Evolutionary conservation across 2,329 filamentous ascomycete species (phyloP), one percentile per base, ranked within the genome.

Genomic region (Penicillium polonicum): DNA sequence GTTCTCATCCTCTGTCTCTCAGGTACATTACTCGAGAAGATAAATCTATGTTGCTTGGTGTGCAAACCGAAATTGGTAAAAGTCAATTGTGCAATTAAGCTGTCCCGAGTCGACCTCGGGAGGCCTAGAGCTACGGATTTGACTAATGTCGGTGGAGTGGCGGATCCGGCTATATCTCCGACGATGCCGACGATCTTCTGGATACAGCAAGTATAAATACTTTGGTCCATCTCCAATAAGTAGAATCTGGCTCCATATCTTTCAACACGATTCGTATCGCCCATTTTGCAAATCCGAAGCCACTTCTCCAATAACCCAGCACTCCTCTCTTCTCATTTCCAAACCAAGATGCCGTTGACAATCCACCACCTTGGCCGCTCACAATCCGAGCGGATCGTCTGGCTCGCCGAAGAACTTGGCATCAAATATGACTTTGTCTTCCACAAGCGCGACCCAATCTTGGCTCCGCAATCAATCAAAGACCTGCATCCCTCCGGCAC

Each of bases 351-450:
- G 65, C 62, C 64, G 17, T 39, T 67, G 19, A 66, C 58, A 25
- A 57, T 67, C 15, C 65, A 66, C 43, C 62, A 66, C 46, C 46
- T 67, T 19, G 58, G 60, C 38, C 54, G 57, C 27, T 66, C 64
- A 27, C 65, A 67, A 51, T 67, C 65, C 35, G 65, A 67, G 62
- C 65, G 65, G 38, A 63, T 67, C 9, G 56, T 67, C 44, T 67
- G 65, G 64, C 64, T 67, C 33, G 64, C 63, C 15, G 65, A 67
- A 46, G 65, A 67, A 35, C 65, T 67, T 38, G 54, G 52, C 42
- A 44, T 67, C 12, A 50, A 65, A 13, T 67, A 66, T 25, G 45
- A 62, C 25, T 59, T 55, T 33, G 64, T 66, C 8, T 55, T 56
- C 25, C 63, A 67, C 56, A 63, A 66, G n/a, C 60, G 65, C n/a